Evolutionary conservation across 2,329 filamentous ascomycete species (phyloP).

Genomic region (Paraconiothyrium sp.): DNA sequence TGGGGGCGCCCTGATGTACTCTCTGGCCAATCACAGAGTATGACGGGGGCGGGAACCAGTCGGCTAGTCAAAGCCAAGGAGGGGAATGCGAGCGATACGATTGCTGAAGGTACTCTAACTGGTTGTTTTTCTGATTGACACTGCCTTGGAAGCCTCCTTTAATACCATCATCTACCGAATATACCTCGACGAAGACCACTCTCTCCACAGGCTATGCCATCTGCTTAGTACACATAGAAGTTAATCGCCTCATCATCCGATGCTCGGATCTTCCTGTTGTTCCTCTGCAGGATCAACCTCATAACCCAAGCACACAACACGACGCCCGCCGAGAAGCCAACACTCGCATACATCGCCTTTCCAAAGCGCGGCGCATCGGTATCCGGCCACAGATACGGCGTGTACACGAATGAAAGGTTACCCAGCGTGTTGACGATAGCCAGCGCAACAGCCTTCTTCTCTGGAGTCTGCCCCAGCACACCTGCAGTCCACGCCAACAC

Average conservation of each 20-base stretch:
- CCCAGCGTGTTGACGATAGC: slow-evolving; percentile 53
- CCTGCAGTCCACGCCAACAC: slow-evolving; percentile 52
- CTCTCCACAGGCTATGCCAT: background rate
- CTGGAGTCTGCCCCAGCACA: slow-evolving; percentile 51
- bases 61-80: background rate
- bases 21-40: background rate
- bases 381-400: slow-evolving; percentile 37
- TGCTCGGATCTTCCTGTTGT: slow-evolving; percentile 33
- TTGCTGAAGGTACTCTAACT: background rate
- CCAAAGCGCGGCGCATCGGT: slow-evolving; percentile 28
- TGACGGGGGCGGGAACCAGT: background rate
- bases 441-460: slow-evolving; percentile 53
- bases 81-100: background rate
- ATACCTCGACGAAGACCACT: background rate
- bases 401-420: slow-evolving; percentile 51
- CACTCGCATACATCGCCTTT: slow-evolving; percentile 31
- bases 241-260: slow-evolving; percentile 27
- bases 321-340: slow-evolving; percentile 30
- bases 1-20: background rate
- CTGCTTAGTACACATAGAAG: slow-evolving; percentile 32
- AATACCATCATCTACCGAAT: background rate
- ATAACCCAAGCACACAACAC: slow-evolving; percentile 29
- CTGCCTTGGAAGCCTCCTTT: background rate
- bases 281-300: slow-evolving; percentile 26
- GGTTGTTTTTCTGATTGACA: background rate